Base-by-base conservation (phyloP, 1,284 basidiomycete genomes). In the Irpex sp. region DNA sequence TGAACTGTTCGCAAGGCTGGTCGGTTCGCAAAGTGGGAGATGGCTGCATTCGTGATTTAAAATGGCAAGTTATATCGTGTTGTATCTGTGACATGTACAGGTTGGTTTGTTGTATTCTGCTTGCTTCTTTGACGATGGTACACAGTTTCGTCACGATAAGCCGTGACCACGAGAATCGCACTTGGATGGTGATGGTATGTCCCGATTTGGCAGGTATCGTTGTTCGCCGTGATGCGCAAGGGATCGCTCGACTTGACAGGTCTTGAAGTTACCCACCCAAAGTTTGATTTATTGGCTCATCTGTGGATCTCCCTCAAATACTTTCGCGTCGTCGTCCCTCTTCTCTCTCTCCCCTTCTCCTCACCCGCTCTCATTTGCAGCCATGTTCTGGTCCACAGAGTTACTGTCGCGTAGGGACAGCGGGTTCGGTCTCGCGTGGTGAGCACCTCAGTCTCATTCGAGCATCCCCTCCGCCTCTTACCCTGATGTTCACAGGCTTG, bases 361-460 rank as follows among this genome's bases (percentile, higher is more conserved):
- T 44, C 56, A 47, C 31, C 48, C 34, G 11, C 21, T 19, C 37
- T 19, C 60, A 61, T 4, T 9, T 36, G 15, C 54, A 17, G 54
- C 31, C 7, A 93, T 93, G 91, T 93, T 93, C 77, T 93, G 92
- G 73, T 83, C 89, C 26, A 77, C 84, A 5, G 91, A 93, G 62
- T 75, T 93, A 3, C 77, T 93, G 15, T 82, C 88, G 44, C 86
- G 84, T 69, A 79, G 91, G 62, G 91, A 93, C 68, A 91, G 86
- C 67, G 91, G 91, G 1, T 92, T 92, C 69, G 92, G 92, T 64
- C 82, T 93, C 19, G 78, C 93, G 21, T 93, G 91, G 91, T 91
- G 72, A 62, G 71, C 62, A 17, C 31, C 31, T 34, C 31, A 6
- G 31, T 34, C 5, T 13, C 9, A 5, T 56, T 57, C 13, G 9